phyloP scores from a whole-genome alignment of 768 basidiomycete species.

The Sporobolomyces pararoseus region DNA sequence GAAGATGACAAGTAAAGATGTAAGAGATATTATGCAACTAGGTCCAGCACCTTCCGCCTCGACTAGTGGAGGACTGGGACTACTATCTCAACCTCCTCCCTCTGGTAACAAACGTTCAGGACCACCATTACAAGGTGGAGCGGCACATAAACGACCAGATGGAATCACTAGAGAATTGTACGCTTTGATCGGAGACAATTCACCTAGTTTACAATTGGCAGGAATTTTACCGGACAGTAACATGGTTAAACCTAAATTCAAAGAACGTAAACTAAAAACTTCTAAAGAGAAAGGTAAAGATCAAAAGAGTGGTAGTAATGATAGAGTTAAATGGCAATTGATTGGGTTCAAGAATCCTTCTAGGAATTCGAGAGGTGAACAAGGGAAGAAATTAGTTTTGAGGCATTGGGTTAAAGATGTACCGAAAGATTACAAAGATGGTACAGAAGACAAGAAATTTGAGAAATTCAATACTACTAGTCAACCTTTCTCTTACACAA shows the following conservation, averaged over 20 bases:
- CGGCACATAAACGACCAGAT: constrained; percentile 52
- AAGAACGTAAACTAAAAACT: constrained; percentile 65
- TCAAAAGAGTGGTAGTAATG: not conserved
- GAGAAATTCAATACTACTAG: constrained; percentile 71
- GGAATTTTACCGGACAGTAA: too few species aligned
- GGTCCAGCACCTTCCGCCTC: constrained; percentile 49
- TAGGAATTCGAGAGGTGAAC: constrained; percentile 40
- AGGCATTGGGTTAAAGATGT: constrained; percentile 72
- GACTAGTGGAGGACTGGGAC: too few species aligned
- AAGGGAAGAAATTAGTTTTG: constrained; percentile 65
- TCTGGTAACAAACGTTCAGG: constrained; percentile 15
- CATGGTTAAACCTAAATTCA: constrained; percentile 65
- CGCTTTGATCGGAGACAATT: constrained; percentile 88
- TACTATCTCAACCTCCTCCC: constrained; percentile 48
- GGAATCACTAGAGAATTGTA: constrained; percentile 91
- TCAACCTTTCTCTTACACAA: constrained; percentile 67
- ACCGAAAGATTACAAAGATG: constrained; percentile 19
- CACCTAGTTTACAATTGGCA: constrained; percentile 75
- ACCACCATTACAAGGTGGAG: constrained; percentile 52
- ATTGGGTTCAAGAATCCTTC: constrained; percentile 36
- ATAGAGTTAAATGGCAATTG: constrained; percentile 13
- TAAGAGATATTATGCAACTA: constrained; percentile 76
- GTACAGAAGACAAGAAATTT: constrained; percentile 60
- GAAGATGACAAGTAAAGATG: constrained; percentile 57
- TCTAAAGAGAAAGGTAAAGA: not conserved